Base-by-base conservation (phyloP, 1,139 yeast species). In the Blastobotrys indianensis region DNA sequence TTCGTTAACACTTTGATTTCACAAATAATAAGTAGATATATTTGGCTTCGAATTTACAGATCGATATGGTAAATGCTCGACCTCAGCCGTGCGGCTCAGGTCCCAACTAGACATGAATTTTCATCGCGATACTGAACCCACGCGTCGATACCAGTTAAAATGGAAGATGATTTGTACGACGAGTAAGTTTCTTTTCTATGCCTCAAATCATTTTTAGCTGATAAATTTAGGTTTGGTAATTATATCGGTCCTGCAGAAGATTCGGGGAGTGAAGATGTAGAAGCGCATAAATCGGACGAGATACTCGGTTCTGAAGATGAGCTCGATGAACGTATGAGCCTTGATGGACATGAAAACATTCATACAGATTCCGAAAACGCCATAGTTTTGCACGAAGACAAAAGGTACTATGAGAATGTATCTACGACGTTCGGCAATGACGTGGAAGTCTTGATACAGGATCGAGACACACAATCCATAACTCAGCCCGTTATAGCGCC, bases 401-500 rank as follows among this genome's bases (percentile, higher is more conserved):
- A 73, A 45, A 62, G 62, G 41, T 62, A 68, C 38, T 70, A 74
- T 51, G 72, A 76, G 0, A 58, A 70, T 1, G 64, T 77, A 34
- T 53, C 62, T 0, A 70, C 72, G 12, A 71, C 74, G 1, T 79
- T 71, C 61, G 85, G 80, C 0, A 67, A 68, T 2, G 82, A 73
- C 39, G 92, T 82, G 0, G 88, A 83, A 51, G 77, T 85, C 1
- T 68, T 83, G 6, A 68, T 78, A 0, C 82, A 80, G 42, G 74
- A 76, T 0, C 68, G 67, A 25, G 85, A 81, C 55, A 70, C 75
- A 0, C 82, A 77, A 52, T 65, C 74, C 10, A 63, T 76, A 9
- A 57, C 73, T 35, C 82, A 76, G 53, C 95, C 96, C 0, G 76
- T 87, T 9, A 77, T 87, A 9, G 71, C 73, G 52, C 90, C 94